Evolutionary conservation across 176 grass and related monocot genomes (phyloP).

Genomic region (Microstegium vimineum): DNA sequence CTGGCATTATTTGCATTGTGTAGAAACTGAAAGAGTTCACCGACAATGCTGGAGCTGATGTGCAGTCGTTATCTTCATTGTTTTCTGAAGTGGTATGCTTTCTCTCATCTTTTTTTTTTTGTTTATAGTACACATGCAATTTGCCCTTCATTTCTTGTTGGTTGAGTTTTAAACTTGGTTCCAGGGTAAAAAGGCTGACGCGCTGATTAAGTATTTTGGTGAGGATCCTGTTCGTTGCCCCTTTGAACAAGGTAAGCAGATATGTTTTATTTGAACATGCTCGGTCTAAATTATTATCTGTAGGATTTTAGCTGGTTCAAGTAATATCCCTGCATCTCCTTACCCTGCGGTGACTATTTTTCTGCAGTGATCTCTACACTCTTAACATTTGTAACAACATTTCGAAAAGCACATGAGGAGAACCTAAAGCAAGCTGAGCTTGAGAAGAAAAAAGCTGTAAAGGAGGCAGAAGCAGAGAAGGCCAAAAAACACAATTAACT

Average conservation of each 20-base stretch:
- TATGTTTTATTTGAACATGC: background rate
- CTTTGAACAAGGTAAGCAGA: slow-evolving; percentile 88
- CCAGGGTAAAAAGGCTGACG: slow-evolving; percentile 89
- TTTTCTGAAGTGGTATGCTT: slow-evolving; percentile 83
- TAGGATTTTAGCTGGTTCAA: background rate
- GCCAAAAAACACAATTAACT: slow-evolving; percentile 41
- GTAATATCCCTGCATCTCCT: background rate
- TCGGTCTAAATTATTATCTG: background rate
- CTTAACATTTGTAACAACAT: slow-evolving; percentile 82
- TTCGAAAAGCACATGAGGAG: slow-evolving; percentile 82
- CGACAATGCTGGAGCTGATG: slow-evolving; percentile 77
- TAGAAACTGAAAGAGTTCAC: slow-evolving; percentile 95
- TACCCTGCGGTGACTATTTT: slow-evolving; percentile 16
- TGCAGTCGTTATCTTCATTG: slow-evolving; percentile 69
- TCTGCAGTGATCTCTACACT: slow-evolving; percentile 87
- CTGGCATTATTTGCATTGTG: slow-evolving; percentile 1
- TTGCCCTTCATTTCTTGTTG: background rate
- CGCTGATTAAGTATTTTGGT: slow-evolving; percentile 92
- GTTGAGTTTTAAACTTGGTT: slow-evolving; percentile 29
- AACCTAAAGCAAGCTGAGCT: slow-evolving; percentile 92
- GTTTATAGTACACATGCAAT: background rate
- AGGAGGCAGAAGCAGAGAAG: slow-evolving; percentile 75
- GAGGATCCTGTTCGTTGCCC: slow-evolving; percentile 94
- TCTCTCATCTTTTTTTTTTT: background rate
- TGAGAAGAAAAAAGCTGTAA: slow-evolving; percentile 89